Evolutionary conservation across 2,329 filamentous ascomycete genomes (phyloP), one percentile per base, ranked within the genome.

Genomic region (Zymoseptoria brevis): DNA sequence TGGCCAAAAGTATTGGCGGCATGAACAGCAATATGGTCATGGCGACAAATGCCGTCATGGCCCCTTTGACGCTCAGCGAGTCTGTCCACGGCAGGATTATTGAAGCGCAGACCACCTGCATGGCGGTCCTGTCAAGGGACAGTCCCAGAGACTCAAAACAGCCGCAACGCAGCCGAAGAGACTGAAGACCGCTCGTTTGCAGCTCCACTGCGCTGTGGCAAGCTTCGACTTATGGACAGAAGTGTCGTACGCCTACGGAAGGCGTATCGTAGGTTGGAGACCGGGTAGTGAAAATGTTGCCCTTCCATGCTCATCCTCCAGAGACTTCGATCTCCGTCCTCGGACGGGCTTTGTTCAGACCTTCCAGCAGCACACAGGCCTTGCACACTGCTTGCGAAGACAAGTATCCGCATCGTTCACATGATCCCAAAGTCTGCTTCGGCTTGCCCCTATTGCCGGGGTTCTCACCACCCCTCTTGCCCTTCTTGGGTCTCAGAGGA

Each of bases 361-460:
- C 90, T 67, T 97, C 92, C 2, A 99, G 81, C 51, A 99, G 78
- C 62, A 86, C 87, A 72, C 94, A 99, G 0, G 94, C 94, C 75
- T 99, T 96, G 75, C 94, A 99, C 48, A 96, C 84, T 29, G 84
- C 83, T 74, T 99, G 94, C 68, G 92, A 96, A 1, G 94, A 96
- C 74, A 99, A 88, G 72, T 97, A 99, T 13, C 94, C 94, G 68
- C 94, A 99, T 56, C 84, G 87, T 69, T 87, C 84, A 71, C 94
- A 99, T 64, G 86, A 87, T 1, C 93, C 90, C 66, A 96, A 82
- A 13, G 86, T 86, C 73, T 93, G 89, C 68, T 84, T 81, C n/a
- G 81, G 75, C 8, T 68, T 62, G 3, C 62, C 58, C 1, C 60
- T 51, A 19, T 63, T 63, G 21, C 55, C 57, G 1, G 59, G 55